Conservation (phyloP, 345 rosid species). For the Crucihimalaya himalaica region DNA sequence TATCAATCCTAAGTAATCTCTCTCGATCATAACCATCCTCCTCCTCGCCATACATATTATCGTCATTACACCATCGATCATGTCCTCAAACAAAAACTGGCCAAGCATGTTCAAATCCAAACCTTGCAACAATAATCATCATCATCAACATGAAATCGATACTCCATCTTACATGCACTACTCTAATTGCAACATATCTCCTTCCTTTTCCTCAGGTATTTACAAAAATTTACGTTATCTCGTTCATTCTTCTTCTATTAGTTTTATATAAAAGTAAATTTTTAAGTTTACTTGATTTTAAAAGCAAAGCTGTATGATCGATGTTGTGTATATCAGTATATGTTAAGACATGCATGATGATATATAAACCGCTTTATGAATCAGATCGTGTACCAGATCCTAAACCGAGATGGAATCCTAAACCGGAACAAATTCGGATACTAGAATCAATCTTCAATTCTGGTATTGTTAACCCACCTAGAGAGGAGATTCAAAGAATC, state of each 20-base stretch:
- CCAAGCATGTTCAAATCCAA: constrained; percentile 97
- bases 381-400: constrained; percentile 85
- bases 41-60: background rate
- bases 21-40: background rate
- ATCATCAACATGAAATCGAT: constrained; percentile 52
- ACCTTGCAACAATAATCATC: constrained; percentile 68
- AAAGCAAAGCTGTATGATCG: background rate
- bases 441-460: constrained; percentile 92
- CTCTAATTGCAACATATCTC: constrained; percentile 48
- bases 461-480: constrained; percentile 89
- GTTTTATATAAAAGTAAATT: background rate
- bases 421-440: constrained; percentile 90
- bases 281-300: background rate
- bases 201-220: constrained; percentile 63
- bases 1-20: constrained; percentile 10
- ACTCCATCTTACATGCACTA: constrained; percentile 56
- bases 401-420: constrained; percentile 98
- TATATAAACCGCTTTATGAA: constrained; percentile 35
- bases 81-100: constrained; percentile 99
- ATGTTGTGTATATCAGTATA: background rate
- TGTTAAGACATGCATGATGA: constrained; percentile 31
- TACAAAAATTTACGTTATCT: background rate
- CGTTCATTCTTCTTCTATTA: background rate
- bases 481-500: constrained; percentile 88
- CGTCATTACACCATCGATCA: constrained; percentile 38